A percentile compares a stretch with the other conserved stretches of the same genome.
These are phyloP conservation scores for Bruguiera parviflora DNA, from an alignment of 345 rosid genomes.

Conservation along the genomic window DNA sequence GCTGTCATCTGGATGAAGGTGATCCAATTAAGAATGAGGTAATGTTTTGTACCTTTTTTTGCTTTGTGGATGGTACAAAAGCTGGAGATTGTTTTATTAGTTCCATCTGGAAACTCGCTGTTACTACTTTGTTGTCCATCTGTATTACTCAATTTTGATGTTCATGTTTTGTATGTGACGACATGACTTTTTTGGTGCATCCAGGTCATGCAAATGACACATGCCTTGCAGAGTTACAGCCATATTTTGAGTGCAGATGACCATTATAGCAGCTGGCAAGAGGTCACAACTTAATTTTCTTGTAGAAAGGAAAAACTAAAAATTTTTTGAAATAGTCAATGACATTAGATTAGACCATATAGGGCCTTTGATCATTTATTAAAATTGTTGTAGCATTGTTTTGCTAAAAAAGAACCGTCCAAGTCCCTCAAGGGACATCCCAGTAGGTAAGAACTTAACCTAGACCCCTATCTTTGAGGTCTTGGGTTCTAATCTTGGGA, in stretches of 20 bases:
- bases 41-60: constrained; percentile 15
- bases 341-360: too few relatives aligned
- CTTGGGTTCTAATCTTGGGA: too few relatives aligned
- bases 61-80: constrained; percentile 9
- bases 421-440: too few relatives aligned
- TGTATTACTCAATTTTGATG: neutral
- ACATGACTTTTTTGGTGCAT: constrained; percentile 12
- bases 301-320: constrained; percentile 8
- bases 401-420: too few relatives aligned
- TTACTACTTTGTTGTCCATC: constrained; percentile 4
- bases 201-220: constrained; percentile 77
- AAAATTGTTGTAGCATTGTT: too few relatives aligned
- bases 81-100: neutral
- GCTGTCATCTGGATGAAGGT: constrained; percentile 71
- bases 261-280: constrained; percentile 92
- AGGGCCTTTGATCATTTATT: too few relatives aligned
- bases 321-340: neutral
- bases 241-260: constrained; percentile 86
- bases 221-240: constrained; percentile 83
- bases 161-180: constrained; percentile 3
- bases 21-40: constrained; percentile 76
- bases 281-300: constrained; percentile 50
- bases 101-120: constrained; percentile 10
- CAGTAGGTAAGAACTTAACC: too few relatives aligned
- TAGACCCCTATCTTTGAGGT: too few relatives aligned